These are phyloP conservation scores for Actinidia arguta DNA, from an alignment of 179 eudicot genomes.

Conservation along the genomic window DNA sequence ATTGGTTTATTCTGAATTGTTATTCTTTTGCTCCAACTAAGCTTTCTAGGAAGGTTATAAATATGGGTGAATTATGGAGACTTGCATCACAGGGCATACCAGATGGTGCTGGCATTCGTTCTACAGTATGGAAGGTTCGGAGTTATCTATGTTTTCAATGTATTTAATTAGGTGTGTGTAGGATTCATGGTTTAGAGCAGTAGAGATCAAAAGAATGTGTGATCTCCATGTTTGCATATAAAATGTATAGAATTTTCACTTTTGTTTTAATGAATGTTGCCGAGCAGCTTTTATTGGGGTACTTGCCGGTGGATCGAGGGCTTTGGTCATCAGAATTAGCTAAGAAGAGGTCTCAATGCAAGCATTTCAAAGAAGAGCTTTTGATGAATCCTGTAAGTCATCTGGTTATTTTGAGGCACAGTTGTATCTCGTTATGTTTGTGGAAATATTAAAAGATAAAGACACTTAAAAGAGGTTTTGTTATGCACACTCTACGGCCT, in stretches of 20 bases:
- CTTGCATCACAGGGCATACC: constrained; percentile 89
- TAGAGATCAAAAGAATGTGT: neutral
- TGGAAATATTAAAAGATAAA: neutral
- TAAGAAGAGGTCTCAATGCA: constrained; percentile 89
- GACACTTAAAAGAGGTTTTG: neutral
- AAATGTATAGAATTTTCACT: neutral
- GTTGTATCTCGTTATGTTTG: neutral
- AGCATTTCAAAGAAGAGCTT: constrained; percentile 88
- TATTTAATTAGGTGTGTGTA: neutral
- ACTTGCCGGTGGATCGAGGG: constrained; percentile 76
- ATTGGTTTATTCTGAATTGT: neutral
- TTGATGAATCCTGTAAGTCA: constrained; percentile 91
- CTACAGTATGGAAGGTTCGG: constrained; percentile 88
- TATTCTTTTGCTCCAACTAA: constrained; percentile 18
- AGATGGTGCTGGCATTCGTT: constrained; percentile 85
- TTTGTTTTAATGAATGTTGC: neutral
- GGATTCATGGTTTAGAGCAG: neutral
- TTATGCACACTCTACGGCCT: neutral
- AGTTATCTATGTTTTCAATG: neutral
- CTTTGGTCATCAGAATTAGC: constrained; percentile 85
- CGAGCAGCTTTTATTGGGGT: constrained; percentile 83
- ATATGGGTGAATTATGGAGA: constrained; percentile 81
- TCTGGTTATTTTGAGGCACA: neutral
- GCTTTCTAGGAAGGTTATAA: constrained; percentile 90
- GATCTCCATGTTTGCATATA: neutral